Evolutionary conservation across 2,329 filamentous ascomycete species (phyloP).

Genomic region (Phialophora chinensis): DNA sequence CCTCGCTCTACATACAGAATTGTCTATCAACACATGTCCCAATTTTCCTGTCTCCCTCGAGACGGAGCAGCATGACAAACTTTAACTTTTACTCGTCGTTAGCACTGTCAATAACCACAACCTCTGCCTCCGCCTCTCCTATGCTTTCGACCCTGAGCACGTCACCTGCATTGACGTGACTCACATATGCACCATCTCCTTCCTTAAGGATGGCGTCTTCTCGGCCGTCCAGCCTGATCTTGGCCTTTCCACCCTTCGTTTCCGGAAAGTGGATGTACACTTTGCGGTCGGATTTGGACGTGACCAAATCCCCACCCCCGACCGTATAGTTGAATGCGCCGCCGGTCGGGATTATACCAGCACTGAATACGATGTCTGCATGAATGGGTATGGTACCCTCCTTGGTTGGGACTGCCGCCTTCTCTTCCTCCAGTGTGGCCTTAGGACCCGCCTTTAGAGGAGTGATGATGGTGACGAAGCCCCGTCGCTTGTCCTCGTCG

Average conservation of each 20-base stretch:
- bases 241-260: conserved; percentile 75
- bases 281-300: conserved; percentile 62
- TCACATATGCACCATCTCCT: conserved; percentile 81
- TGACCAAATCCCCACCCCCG: conserved; percentile 57
- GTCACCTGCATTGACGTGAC: conserved; percentile 68
- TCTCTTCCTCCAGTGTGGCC: conserved; percentile 67
- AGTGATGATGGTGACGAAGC: conserved; percentile 76
- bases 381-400: conserved; percentile 79
- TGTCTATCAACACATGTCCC: neutral
- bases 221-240: conserved; percentile 69
- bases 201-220: conserved; percentile 72
- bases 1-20: conserved; percentile 6
- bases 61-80: neutral
- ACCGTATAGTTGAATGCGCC: conserved; percentile 73
- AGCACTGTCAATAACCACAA: conserved; percentile 68
- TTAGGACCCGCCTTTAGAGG: conserved; percentile 70
- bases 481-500: conserved; percentile 73
- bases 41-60: neutral
- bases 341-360: conserved; percentile 71
- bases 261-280: conserved; percentile 82
- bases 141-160: conserved; percentile 69
- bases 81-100: conserved; percentile 48
- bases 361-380: conserved; percentile 82
- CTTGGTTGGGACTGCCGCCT: conserved; percentile 65
- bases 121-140: conserved; percentile 71